Conservation (phyloP, 768 basidiomycete genomes). For the Mycena leptocephala region DNA sequence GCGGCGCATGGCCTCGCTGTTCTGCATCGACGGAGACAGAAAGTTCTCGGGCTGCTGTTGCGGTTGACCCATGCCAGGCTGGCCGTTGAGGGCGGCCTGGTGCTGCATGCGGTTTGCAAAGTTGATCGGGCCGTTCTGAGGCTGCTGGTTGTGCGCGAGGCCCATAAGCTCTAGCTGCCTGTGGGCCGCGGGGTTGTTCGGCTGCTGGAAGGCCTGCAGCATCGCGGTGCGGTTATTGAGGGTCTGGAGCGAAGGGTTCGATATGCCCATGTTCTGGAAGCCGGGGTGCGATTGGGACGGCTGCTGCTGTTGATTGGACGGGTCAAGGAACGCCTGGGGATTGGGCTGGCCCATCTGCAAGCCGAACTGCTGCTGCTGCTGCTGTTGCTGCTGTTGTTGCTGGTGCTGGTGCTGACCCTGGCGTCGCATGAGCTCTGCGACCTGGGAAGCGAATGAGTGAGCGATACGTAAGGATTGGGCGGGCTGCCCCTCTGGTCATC, state of each 20-base stretch:
- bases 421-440: conserved; percentile 62
- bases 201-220: conserved; percentile 53
- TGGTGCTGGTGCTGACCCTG: conserved; percentile 55
- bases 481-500: conserved; percentile 23
- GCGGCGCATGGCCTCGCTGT: conserved; percentile 63
- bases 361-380: conserved; percentile 63
- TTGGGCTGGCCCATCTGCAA: conserved; percentile 55
- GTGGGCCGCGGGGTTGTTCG: conserved; percentile 47
- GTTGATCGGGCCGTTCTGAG: conserved; percentile 58
- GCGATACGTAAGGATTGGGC: conserved; percentile 37
- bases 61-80: conserved; percentile 56
- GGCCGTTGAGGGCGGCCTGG: conserved; percentile 45
- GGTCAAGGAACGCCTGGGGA: conserved; percentile 55
- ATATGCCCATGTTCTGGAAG: conserved; percentile 54
- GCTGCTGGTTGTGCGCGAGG: conserved; percentile 64
- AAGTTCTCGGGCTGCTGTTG: conserved; percentile 64
- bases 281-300: conserved; percentile 58
- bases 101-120: conserved; percentile 50
- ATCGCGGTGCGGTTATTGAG: conserved; percentile 56
- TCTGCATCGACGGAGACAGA: conserved; percentile 59
- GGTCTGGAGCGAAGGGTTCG: conserved; percentile 52
- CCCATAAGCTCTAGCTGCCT: conserved; percentile 65
- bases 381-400: conserved; percentile 50
- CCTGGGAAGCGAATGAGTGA: conserved; percentile 52
- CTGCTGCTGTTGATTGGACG: conserved; percentile 46